These are phyloP conservation scores for Amaranthus cruentus DNA, from an alignment of 148 eudicot genomes.

Conservation along the genomic window DNA sequence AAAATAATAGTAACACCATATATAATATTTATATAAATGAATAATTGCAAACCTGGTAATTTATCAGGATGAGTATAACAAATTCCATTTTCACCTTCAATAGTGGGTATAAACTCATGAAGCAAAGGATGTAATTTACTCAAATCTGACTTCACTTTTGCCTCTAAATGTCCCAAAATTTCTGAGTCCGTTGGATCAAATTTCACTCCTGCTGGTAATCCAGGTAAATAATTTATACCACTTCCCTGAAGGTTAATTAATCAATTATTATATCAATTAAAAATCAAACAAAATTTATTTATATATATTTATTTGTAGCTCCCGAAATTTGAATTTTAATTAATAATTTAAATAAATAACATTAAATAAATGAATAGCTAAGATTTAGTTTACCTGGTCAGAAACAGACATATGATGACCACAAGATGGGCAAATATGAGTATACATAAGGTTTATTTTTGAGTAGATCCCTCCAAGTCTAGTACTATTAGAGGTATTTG, in stretches of 20 bases:
- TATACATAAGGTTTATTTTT: conserved; percentile 15
- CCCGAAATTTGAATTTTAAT: too few species aligned
- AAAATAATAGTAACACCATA: neutral
- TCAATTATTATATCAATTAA: neutral
- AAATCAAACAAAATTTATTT: neutral
- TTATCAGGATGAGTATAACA: conserved; percentile 92
- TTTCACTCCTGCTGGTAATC: conserved; percentile 92
- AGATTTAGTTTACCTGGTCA: conserved; percentile 20
- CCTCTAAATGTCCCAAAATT: conserved; percentile 77
- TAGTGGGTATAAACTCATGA: conserved; percentile 76
- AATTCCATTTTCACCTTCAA: conserved; percentile 90
- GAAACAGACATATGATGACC: conserved; percentile 52
- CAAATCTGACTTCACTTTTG: conserved; percentile 51
- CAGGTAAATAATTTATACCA: conserved; percentile 63
- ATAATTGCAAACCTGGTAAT: conserved; percentile 56
- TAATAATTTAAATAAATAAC: neutral
- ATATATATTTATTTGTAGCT: too few species aligned
- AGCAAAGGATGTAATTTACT: conserved; percentile 66
- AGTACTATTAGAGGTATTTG: conserved; percentile 15
- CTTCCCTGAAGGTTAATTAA: conserved; percentile 19
- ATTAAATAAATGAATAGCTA: neutral
- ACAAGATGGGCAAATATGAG: conserved; percentile 75
- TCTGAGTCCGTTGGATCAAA: conserved; percentile 89
- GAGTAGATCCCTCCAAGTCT: conserved; percentile 5
- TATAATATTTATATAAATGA: neutral